phyloP scores from a whole-genome alignment of 2,329 filamentous ascomycete genomes.

The Huntiella omanensis region DNA sequence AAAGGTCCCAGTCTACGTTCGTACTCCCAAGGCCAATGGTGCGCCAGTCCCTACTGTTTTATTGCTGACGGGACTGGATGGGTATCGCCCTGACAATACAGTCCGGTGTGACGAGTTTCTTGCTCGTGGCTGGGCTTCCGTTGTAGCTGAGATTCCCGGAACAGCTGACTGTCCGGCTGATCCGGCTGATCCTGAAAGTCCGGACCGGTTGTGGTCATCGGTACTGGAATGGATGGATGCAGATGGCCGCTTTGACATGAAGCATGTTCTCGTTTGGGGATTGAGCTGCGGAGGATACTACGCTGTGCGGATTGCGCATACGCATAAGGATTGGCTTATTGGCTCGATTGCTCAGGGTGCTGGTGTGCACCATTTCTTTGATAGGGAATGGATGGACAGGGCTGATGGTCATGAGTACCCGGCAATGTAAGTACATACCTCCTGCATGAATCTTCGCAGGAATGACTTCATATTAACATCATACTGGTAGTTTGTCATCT shows the following conservation, averaged over 20 bases:
- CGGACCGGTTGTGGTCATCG: constrained; percentile 44
- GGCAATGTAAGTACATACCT: constrained; percentile 24
- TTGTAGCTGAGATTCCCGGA: constrained; percentile 35
- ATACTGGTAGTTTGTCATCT: constrained; percentile 24
- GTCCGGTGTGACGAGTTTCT: constrained; percentile 42
- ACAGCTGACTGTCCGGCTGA: constrained; percentile 46
- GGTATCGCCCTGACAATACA: constrained; percentile 45
- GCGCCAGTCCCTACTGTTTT: constrained; percentile 28
- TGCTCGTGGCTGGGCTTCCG: constrained; percentile 39
- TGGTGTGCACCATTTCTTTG: constrained; percentile 35
- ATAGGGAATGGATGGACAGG: constrained; percentile 34
- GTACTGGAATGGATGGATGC: constrained; percentile 39
- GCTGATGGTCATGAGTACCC: constrained; percentile 51
- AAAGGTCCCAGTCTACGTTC: constrained; percentile 44
- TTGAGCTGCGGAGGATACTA: constrained; percentile 50
- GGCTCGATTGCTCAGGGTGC: constrained; percentile 41
- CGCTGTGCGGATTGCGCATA: constrained; percentile 47
- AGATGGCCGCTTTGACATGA: constrained; percentile 34
- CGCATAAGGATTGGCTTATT: constrained; percentile 33
- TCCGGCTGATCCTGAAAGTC: constrained; percentile 35
- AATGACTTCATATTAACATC: constrained; percentile 2
- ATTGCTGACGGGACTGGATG: constrained; percentile 42
- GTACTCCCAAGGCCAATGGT: constrained; percentile 30
- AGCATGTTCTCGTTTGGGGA: constrained; percentile 41
- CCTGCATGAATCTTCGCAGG: background rate